Conservation (phyloP, 495 filamentous ascomycete species). For the Penicillium cataractarum region DNA sequence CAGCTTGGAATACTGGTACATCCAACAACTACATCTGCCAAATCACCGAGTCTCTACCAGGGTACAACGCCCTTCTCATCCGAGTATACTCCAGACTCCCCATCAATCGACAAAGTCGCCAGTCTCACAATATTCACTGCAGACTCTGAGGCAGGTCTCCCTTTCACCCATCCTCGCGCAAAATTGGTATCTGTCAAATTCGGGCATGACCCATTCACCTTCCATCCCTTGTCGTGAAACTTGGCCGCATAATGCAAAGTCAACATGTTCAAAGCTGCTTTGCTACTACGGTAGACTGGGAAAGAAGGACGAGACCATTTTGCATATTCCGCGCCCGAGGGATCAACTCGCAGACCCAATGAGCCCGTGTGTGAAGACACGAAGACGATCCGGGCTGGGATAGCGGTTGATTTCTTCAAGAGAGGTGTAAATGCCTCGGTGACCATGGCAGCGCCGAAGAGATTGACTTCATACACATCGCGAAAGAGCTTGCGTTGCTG, state of each 20-base stretch:
- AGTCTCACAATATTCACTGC: slow-evolving; percentile 32
- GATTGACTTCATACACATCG: slow-evolving; percentile 46
- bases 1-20: too few species aligned
- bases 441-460: slow-evolving; percentile 38
- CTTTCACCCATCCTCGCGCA: slow-evolving; percentile 16
- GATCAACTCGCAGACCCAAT: slow-evolving; percentile 25
- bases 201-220: slow-evolving; percentile 34
- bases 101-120: slow-evolving; percentile 27
- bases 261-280: slow-evolving; percentile 49
- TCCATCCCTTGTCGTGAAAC: slow-evolving; percentile 30
- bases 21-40: neutral
- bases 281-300: slow-evolving; percentile 34
- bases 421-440: slow-evolving; percentile 52
- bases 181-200: slow-evolving; percentile 31
- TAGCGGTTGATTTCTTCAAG: slow-evolving; percentile 37
- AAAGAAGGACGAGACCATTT: slow-evolving; percentile 17
- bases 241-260: slow-evolving; percentile 29
- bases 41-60: slow-evolving; percentile 20
- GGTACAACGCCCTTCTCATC: slow-evolving; percentile 28
- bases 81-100: slow-evolving; percentile 28
- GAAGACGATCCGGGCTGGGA: slow-evolving; percentile 44
- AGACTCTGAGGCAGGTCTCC: slow-evolving; percentile 25
- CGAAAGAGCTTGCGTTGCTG: slow-evolving; percentile 32
- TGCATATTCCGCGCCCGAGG: slow-evolving; percentile 9
- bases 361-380: slow-evolving; percentile 42